Percentiles rank a stretch among this genome's conserved stretches.
Evolutionary conservation across 2,329 filamentous ascomycete species (phyloP).

Genomic region (Talaromyces marneffei): DNA sequence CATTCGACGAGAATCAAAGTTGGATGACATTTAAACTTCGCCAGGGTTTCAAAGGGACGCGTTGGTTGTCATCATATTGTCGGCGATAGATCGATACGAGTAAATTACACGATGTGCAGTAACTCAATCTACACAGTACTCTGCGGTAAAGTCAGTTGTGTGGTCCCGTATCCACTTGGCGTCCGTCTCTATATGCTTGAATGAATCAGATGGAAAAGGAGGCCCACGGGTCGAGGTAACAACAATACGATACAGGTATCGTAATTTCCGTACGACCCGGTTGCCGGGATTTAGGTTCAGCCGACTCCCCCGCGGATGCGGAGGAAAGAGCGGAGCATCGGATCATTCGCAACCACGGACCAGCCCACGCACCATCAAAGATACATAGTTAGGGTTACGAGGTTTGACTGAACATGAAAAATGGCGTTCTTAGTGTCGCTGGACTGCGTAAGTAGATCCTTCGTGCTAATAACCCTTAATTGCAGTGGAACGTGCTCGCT

Average conservation of each 20-base stretch:
- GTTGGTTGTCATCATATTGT: neutral
- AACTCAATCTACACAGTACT: neutral
- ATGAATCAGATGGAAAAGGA: neutral
- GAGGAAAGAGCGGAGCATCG: slow-evolving; percentile 3
- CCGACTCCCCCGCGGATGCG: neutral
- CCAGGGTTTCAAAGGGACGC: neutral
- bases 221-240: neutral
- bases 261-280: neutral
- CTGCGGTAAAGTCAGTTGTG: neutral
- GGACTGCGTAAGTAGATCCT: neutral
- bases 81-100: neutral
- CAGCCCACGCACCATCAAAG: too few relatives aligned
- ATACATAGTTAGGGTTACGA: neutral
- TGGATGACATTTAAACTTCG: neutral
- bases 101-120: neutral
- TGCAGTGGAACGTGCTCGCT: neutral
- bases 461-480: neutral
- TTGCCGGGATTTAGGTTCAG: neutral
- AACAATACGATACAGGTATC: neutral
- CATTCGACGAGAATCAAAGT: neutral
- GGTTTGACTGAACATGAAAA: neutral
- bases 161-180: neutral
- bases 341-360: neutral
- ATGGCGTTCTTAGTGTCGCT: neutral
- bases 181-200: neutral